Percentiles rank a stretch among this genome's conserved stretches.
These are phyloP conservation scores for Auriscalpium orientale DNA, from an alignment of 768 basidiomycete genomes.

Conservation along the genomic window DNA sequence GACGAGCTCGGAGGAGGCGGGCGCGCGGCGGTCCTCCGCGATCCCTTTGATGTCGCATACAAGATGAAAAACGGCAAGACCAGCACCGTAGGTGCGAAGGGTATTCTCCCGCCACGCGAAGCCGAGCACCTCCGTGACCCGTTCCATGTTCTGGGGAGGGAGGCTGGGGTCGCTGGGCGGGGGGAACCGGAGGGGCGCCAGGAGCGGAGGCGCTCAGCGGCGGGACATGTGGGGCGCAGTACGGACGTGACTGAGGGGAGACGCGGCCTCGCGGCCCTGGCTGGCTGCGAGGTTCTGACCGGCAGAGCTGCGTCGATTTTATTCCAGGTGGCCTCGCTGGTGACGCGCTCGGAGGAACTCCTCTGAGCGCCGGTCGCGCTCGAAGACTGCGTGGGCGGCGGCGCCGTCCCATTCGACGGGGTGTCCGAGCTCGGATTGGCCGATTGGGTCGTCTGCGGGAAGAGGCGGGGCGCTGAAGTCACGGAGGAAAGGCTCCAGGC, in stretches of 20 bases:
- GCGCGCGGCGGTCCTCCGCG: slow-evolving; percentile 23
- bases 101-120: slow-evolving; percentile 26
- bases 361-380: too few species aligned
- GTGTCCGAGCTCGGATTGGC: too few species aligned
- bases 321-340: too few species aligned
- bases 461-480: too few species aligned
- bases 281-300: too few species aligned
- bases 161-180: neutral
- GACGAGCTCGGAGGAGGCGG: too few species aligned
- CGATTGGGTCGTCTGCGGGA: too few species aligned
- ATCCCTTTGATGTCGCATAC: slow-evolving; percentile 29
- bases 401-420: too few species aligned
- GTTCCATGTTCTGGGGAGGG: slow-evolving; percentile 15
- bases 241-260: neutral
- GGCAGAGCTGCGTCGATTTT: too few species aligned
- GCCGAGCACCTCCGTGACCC: slow-evolving; percentile 20
- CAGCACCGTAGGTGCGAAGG: slow-evolving; percentile 27
- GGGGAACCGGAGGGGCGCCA: slow-evolving; percentile 1
- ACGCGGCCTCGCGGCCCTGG: slow-evolving; percentile 3
- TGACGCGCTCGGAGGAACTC: too few species aligned
- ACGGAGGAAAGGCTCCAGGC: too few species aligned
- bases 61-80: slow-evolving; percentile 31
- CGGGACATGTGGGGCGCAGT: slow-evolving; percentile 10
- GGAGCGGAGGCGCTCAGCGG: neutral
- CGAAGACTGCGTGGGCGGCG: too few species aligned